Evolutionary conservation across 179 eudicot species (phyloP), one percentile per base, ranked within the genome.

Genomic region (Beta corolliflora): DNA sequence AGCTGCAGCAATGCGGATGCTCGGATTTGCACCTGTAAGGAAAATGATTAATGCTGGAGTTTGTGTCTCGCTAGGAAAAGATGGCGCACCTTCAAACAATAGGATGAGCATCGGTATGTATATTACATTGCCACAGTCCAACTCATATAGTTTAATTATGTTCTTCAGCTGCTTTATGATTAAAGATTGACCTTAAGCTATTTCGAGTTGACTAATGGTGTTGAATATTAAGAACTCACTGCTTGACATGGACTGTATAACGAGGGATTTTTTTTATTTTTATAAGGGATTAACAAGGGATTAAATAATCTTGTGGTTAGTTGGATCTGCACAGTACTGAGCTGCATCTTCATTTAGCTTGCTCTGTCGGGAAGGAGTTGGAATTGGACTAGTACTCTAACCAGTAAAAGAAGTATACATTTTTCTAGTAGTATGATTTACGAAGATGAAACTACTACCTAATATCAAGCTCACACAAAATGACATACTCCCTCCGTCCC

Each of bases 1-100:
- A 68, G 98, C 98, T 89, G 86, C 98, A 73, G 98, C 97, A 45
- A 93, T 95, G 97, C 91, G 89, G 77, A 92, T 93, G 98, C 97
- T 95, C 73, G 98, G 98, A 76, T 95, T 95, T 88, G 93, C 98
- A 36, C 98, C 98, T 18, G 82, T 93, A 79, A 89, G 76, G 76
- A 92, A 95, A 90, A 95, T 95, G 97, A 88, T 93, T 68, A 82
- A 81, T 78, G 89, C 93, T 44, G 92, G 92, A 63, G 84, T 95
- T 79, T 95, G 98, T 86, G 98, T 95, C 52, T 95, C 98, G 58
- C 81, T 95, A 79, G 98, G 98, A 85, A 95, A 97, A 75, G 97
- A 93, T 86, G 98, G 97, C 14, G 97, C 98, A 71, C 97, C 98
- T 79, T 90, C 93, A 48, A 95, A 95, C 87, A 95, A 95, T 84